These are phyloP conservation scores for Mucor plumbeus DNA, from an alignment of 371 early-diverging fungal genomes.

Conservation along the genomic window DNA sequence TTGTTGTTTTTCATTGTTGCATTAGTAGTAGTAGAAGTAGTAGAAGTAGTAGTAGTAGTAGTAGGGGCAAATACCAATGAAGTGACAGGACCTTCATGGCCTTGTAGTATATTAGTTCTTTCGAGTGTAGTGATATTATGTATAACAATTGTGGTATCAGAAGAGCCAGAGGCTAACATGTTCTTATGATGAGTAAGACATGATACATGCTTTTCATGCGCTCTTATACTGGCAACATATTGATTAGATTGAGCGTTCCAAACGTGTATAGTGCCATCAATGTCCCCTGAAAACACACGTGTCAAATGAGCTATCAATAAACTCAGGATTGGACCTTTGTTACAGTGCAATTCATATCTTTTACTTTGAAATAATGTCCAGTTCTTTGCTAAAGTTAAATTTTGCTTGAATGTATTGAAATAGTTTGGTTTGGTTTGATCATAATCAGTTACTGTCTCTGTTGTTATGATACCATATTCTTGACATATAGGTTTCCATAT, in stretches of 20 bases:
- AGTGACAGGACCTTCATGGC: conserved; percentile 30
- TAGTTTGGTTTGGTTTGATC: not conserved
- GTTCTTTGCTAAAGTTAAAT: conserved; percentile 15
- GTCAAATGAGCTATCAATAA: conserved; percentile 20
- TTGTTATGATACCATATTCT: conserved; percentile 22
- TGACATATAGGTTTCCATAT: conserved; percentile 23
- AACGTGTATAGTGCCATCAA: conserved; percentile 78
- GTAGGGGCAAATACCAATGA: conserved; percentile 11
- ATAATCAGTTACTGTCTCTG: not conserved
- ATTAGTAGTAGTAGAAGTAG: not conserved
- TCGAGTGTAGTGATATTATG: conserved; percentile 11
- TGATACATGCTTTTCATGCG: conserved; percentile 78
- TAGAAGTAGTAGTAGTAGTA: not conserved
- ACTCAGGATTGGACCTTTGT: conserved; percentile 24
- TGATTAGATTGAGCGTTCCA: conserved; percentile 69
- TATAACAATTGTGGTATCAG: conserved; percentile 60
- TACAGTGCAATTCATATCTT: conserved; percentile 18
- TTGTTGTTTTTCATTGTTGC: not conserved
- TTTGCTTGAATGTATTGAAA: conserved; percentile 22
- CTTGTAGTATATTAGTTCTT: not conserved
- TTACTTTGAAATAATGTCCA: conserved; percentile 24
- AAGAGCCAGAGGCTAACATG: conserved; percentile 76
- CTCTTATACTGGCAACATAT: conserved; percentile 33
- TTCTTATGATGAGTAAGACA: conserved; percentile 71
- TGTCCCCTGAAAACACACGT: conserved; percentile 76